Base-by-base conservation (phyloP, 2,329 filamentous ascomycete species). In the Alternaria brassicicola region DNA sequence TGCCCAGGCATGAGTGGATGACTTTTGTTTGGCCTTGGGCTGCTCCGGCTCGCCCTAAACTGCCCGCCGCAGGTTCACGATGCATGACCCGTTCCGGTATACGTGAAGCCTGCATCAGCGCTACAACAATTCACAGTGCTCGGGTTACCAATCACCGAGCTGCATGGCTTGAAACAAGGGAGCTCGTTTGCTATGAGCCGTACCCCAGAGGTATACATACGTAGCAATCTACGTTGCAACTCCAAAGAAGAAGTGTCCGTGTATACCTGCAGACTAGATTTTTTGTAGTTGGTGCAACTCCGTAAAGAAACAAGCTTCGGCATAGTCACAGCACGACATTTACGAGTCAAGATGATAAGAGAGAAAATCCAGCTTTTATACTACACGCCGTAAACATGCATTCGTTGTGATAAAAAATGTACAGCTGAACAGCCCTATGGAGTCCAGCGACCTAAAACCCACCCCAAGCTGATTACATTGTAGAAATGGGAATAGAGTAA, bases 301-400 rank as follows among this genome's bases (percentile, higher is more conserved):
- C n/a, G n/a, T n/a, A 30, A 2, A 10, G 10, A 9, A 30, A 23
- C 19, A 2, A 39, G 9, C 6, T 23, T 15, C 12, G 10, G 7
- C 28, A 9, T 23, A 23, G 36, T 39, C 36, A 39, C 36, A 39
- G 5, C 36, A 39, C 10, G 23, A 15, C 19, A 39, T 39, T 23
- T 23, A 39, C 36, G 28, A 9, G 17, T 31, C 43, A 30, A 6
- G 7, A 33, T 6, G 4, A 38, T 33, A 48, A 48, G 28, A 56
- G 36, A 56, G 36, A 46, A 62, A 62, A 63, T 54, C 51, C 60
- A 50, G 45, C 47, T 67, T 70, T 66, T 70, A 70, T 63, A 70
- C 65, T 71, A 73, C 65, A 67, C 57, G 45, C 63, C 54, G 58
- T 71, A 74, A 67, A 72, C 62, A 65, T 71, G 73, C 69, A 70